Evolutionary conservation across 495 filamentous ascomycete species (phyloP).

Genomic region (Gamarada debralockiae): DNA sequence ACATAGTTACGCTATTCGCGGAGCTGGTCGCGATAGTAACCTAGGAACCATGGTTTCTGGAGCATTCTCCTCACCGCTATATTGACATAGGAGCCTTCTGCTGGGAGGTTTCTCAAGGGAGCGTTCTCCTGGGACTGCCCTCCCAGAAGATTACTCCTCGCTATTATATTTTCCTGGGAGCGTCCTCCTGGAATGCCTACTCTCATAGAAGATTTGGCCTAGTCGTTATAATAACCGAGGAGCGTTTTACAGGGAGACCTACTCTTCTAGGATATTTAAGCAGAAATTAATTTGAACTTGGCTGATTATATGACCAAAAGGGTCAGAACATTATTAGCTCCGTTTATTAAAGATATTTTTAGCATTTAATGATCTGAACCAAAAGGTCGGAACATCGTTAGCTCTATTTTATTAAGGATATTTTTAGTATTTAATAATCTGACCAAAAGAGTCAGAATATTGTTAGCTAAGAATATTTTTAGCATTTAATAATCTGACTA

Average conservation of each 20-base stretch:
- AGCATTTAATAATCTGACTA: background rate
- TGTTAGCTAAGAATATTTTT: background rate
- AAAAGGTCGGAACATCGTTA: conserved; percentile 4
- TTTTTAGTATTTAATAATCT: background rate
- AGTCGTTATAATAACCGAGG: background rate
- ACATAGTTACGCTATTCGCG: too few relatives aligned
- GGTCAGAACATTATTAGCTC: too few relatives aligned
- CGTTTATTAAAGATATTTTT: conserved; percentile 4
- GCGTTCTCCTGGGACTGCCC: background rate
- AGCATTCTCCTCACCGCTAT: conserved; percentile 4
- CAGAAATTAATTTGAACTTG: too few relatives aligned
- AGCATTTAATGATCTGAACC: background rate
- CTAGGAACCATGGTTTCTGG: conserved; percentile 4
- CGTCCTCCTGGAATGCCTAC: background rate
- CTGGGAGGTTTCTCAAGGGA: conserved; percentile 5
- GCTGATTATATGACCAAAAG: too few relatives aligned
- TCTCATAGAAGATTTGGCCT: background rate
- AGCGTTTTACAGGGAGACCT: background rate
- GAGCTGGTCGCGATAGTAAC: too few relatives aligned
- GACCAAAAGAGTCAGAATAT: background rate
- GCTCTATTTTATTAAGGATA: background rate
- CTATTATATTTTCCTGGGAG: background rate
- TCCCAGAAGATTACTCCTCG: conserved; percentile 6
- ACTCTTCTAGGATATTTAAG: too few relatives aligned
- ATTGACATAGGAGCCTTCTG: conserved; percentile 7